Base-by-base conservation (phyloP, 1,284 basidiomycete species). In the Cryptococcus sp. region DNA sequence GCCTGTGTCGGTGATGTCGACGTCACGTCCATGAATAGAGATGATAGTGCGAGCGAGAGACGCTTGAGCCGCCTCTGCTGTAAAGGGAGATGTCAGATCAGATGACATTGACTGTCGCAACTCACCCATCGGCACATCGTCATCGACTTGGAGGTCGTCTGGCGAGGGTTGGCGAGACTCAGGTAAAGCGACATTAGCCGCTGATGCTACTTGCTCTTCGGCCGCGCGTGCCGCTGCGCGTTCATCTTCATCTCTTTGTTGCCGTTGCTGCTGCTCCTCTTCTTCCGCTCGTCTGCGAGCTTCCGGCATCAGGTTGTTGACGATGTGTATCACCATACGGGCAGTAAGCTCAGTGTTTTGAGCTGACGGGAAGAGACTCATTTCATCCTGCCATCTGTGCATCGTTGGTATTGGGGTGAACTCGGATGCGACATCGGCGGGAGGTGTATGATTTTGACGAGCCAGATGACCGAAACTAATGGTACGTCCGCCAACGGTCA, bases 1-100 rank as follows among this genome's bases (percentile, higher is more conserved):
- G 8, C 96, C 96, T 16, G 93, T 95, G 70, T 98, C 93, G 10
- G 96, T 99, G 72, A 99, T 99, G 74, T 99, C 96, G 29, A 99
- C 91, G n/a, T 87, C 84, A 62, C 86, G 89, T 49, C 95, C 96
- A 74, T 94, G 89, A 58, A 99, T 91, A 76, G 84, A 83, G 69
- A 98, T 89, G 1, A 89, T 91, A 15, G 94, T 82, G 41, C 93
- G 82, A 54, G 85, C 82, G 8, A 77, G 68, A 23, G 74, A 52
- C 11, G 57, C 69, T 43, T 70, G 72, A 2, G 80, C 80, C n/a
- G 76, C 8, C 8, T 34, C 29, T 34, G 29, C 29, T 34, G 8
- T 34, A 10, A 10, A 5, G 2, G 8, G 29, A 10, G 13, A 34
- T 34, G 29, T 34, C 29, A 34, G 29, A 34, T 13, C 29, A 34